These are phyloP conservation scores for Irpex sp. DNA, from an alignment of 1,284 basidiomycete species.

Conservation along the genomic window DNA sequence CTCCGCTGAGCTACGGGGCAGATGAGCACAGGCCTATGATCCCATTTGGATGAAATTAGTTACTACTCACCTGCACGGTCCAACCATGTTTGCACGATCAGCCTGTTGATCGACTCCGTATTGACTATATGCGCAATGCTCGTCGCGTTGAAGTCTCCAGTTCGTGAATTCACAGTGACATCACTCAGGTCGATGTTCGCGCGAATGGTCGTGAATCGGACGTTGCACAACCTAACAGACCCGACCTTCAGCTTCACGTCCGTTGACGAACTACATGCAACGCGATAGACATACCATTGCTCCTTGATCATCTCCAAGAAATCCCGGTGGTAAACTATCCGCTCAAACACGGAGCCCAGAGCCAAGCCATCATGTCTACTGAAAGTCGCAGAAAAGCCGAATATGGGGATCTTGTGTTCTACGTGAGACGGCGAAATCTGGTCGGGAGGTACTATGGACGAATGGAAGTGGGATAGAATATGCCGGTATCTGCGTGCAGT, in stretches of 20 bases:
- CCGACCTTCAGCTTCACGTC: neutral
- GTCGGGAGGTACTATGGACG: conserved; percentile 55
- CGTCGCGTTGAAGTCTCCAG: conserved; percentile 78
- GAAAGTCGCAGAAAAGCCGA: conserved; percentile 97
- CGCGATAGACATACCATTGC: conserved; percentile 59
- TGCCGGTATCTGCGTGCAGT: conserved; percentile 59
- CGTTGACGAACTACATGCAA: neutral
- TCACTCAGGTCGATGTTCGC: conserved; percentile 68
- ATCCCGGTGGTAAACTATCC: conserved; percentile 93
- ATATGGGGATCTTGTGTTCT: conserved; percentile 67
- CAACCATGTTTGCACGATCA: conserved; percentile 80
- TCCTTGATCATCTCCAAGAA: conserved; percentile 93
- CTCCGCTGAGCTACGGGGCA: conserved; percentile 50
- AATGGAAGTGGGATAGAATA: conserved; percentile 75
- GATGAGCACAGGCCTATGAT: neutral
- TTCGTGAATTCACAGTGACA: conserved; percentile 61
- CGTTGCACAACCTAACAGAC: conserved; percentile 80
- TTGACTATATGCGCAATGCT: conserved; percentile 81
- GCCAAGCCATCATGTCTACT: conserved; percentile 89
- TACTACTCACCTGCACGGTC: conserved; percentile 64
- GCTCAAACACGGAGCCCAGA: conserved; percentile 84
- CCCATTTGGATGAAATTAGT: neutral
- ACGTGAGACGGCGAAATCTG: conserved; percentile 15
- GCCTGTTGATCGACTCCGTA: conserved; percentile 68
- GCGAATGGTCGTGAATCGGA: conserved; percentile 79